Evolutionary conservation across 106 monocot species (phyloP).

Genomic region (Chionographis japonica): DNA sequence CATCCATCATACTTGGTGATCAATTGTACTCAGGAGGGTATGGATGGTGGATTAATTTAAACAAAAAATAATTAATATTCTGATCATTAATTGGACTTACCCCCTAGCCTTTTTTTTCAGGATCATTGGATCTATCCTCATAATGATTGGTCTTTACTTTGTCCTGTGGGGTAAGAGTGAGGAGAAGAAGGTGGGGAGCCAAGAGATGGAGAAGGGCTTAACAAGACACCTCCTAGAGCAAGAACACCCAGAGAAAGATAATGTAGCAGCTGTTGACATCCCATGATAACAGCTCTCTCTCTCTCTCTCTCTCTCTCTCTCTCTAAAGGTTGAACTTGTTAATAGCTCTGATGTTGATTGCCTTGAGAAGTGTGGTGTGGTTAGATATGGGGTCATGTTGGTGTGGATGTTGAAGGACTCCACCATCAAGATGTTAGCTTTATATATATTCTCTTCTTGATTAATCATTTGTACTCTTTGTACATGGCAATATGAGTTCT

Average conservation of each 20-base stretch:
- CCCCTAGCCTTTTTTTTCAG: slow-evolving; percentile 26
- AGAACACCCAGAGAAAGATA: slow-evolving; percentile 25
- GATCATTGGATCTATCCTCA: slow-evolving; percentile 68
- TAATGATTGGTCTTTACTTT: slow-evolving; percentile 71
- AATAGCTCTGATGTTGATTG: slow-evolving; percentile 2
- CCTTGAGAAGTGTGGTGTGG: background rate
- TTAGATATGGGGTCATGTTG: background rate
- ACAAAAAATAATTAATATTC: background rate
- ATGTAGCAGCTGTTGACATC: slow-evolving; percentile 21
- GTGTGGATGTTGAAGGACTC: slow-evolving; percentile 1
- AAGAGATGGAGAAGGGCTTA: slow-evolving; percentile 22
- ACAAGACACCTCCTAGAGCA: slow-evolving; percentile 41
- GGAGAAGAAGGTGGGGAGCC: slow-evolving; percentile 32
- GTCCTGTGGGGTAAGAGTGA: slow-evolving; percentile 86
- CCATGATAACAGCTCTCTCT: slow-evolving; percentile 16
- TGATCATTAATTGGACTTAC: too few relatives aligned
- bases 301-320: background rate
- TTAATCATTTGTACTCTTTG: too few relatives aligned
- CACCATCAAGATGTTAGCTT: slow-evolving; percentile 5
- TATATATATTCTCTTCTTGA: background rate
- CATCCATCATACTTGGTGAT: slow-evolving; percentile 65
- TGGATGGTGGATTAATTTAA: background rate
- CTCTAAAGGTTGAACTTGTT: background rate
- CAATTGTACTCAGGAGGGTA: slow-evolving; percentile 85
- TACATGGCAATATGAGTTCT: background rate